Conservation (phyloP, 2,329 filamentous ascomycete species). For the Sphaerostilbella broomeana region DNA sequence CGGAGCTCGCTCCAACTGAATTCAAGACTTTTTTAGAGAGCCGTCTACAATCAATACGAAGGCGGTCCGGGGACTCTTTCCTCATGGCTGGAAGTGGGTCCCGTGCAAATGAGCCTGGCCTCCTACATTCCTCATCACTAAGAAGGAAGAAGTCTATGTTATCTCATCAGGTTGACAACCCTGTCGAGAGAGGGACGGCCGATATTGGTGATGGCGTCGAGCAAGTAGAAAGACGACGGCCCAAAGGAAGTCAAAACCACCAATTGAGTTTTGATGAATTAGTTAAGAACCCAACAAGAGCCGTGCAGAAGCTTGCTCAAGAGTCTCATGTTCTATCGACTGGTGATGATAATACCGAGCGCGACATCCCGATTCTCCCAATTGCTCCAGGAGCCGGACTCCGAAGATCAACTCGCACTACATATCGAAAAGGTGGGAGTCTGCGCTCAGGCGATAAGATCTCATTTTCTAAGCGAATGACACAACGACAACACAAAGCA, state of each 20-base stretch:
- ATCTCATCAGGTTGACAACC: constrained; percentile 80
- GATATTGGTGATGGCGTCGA: constrained; percentile 82
- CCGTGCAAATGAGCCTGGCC: constrained; percentile 47
- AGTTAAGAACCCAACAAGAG: constrained; percentile 68
- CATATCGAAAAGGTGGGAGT: constrained; percentile 80
- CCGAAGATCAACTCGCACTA: constrained; percentile 84
- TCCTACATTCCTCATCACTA: constrained; percentile 43
- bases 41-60: constrained; percentile 80
- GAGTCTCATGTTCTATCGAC: constrained; percentile 42
- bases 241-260: constrained; percentile 46
- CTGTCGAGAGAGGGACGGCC: constrained; percentile 47
- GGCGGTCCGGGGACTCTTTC: constrained; percentile 67
- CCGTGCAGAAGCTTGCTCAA: constrained; percentile 63
- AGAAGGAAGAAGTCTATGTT: constrained; percentile 92
- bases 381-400: constrained; percentile 71
- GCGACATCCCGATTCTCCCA: constrained; percentile 83
- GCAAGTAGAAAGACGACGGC: constrained; percentile 66
- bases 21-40: constrained; percentile 97
- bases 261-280: constrained; percentile 73
- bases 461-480: constrained; percentile 66
- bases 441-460: constrained; percentile 70
- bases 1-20: constrained; percentile 88
- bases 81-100: constrained; percentile 50
- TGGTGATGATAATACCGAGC: constrained; percentile 39
- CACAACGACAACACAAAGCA: constrained; percentile 54